Percentiles rank a stretch among this genome's conserved stretches.
Conservation (phyloP, 768 basidiomycete species). For the Collybiopsis confluens region DNA sequence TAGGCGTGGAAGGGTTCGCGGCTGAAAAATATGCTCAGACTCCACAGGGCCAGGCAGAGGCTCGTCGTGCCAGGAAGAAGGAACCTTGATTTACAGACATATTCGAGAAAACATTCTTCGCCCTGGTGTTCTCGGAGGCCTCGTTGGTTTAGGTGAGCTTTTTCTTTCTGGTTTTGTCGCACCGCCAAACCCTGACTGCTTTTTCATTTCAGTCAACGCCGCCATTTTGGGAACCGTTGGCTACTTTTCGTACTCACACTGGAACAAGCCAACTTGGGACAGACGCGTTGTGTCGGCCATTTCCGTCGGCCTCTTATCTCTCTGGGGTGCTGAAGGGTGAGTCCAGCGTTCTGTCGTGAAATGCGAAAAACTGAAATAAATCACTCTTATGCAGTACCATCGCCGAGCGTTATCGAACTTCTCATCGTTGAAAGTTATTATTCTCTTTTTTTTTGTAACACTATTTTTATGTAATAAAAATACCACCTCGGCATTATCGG, state of each 20-base stretch:
- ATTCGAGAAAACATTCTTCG: slow-evolving; percentile 53
- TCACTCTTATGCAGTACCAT: slow-evolving; percentile 9
- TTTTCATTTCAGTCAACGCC: slow-evolving; percentile 47
- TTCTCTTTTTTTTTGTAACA: neutral
- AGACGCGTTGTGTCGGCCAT: slow-evolving; percentile 53
- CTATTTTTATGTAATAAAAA: neutral
- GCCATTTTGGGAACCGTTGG: slow-evolving; percentile 59
- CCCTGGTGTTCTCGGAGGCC: slow-evolving; percentile 62
- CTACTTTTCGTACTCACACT: slow-evolving; percentile 60
- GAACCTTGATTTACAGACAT: slow-evolving; percentile 48
- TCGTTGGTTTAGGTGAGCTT: slow-evolving; percentile 54
- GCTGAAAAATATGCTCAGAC: slow-evolving; percentile 60
- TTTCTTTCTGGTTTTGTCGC: neutral
- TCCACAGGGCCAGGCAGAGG: slow-evolving; percentile 52
- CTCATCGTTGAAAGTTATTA: neutral
- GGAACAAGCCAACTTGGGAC: slow-evolving; percentile 66
- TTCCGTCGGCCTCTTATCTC: slow-evolving; percentile 50
- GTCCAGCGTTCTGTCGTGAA: no score
- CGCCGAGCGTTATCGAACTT: slow-evolving; percentile 16
- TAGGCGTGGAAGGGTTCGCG: slow-evolving; percentile 60
- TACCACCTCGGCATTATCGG: neutral
- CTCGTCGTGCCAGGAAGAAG: slow-evolving; percentile 54
- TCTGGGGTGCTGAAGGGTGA: slow-evolving; percentile 70
- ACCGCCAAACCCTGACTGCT: neutral
- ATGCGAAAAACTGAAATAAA: neutral